A percentile compares a stretch with the other conserved stretches of the same genome.
phyloP scores from a whole-genome alignment of 441 rosid species.

The Pelargonium citronellum region DNA sequence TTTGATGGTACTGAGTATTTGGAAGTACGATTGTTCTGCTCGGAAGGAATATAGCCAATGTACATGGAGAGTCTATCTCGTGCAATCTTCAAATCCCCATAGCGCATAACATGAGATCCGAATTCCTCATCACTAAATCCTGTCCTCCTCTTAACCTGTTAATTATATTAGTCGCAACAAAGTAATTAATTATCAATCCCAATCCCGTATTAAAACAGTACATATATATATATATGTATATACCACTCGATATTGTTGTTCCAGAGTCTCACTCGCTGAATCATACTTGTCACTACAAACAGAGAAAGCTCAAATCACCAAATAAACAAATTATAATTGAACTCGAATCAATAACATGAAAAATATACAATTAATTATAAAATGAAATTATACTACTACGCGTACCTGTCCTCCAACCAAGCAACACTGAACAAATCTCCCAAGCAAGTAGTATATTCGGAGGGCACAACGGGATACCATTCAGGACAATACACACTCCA shows the following conservation, averaged over 20 bases:
- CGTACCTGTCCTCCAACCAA: constrained; percentile 73
- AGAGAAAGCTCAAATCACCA: too few species aligned
- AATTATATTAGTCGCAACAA: too few species aligned
- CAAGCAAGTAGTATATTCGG: constrained; percentile 38
- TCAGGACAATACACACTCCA: constrained; percentile 44
- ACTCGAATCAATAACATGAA: too few species aligned
- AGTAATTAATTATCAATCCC: too few species aligned
- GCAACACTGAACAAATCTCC: constrained; percentile 64
- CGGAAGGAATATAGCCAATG: constrained; percentile 36
- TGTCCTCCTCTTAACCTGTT: constrained; percentile 44
- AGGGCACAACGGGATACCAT: constrained; percentile 29
- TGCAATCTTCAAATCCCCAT: constrained; percentile 35
- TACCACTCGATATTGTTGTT: too few species aligned
- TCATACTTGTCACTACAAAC: too few species aligned
- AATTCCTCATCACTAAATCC: constrained; percentile 11
- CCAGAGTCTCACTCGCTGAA: too few species aligned
- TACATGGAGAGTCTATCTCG: constrained; percentile 32
- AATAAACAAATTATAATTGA: too few species aligned
- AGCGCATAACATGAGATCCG: constrained; percentile 47
- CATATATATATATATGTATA: too few species aligned
- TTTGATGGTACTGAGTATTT: neutral
- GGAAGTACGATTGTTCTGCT: constrained; percentile 9
- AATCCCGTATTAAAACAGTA: too few species aligned
- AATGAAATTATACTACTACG: too few species aligned
- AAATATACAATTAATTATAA: too few species aligned